These are phyloP conservation scores for Cronartium quercuum DNA, from an alignment of 1,284 basidiomycete species.

Conservation along the genomic window DNA sequence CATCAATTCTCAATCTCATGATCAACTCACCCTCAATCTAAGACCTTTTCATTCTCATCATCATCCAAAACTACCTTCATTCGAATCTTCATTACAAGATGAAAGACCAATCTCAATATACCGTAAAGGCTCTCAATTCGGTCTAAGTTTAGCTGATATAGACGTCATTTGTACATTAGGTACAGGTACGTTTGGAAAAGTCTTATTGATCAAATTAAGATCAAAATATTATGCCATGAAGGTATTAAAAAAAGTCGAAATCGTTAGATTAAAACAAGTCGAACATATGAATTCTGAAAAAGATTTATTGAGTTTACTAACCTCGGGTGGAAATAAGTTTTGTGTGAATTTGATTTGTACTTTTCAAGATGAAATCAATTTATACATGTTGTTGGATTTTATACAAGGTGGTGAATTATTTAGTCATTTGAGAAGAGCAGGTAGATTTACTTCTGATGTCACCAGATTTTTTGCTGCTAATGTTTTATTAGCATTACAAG, in stretches of 20 bases:
- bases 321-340: not conserved
- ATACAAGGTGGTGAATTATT: slow-evolving; percentile 56
- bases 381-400: slow-evolving; percentile 56
- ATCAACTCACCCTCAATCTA: not conserved
- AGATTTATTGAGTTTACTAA: slow-evolving; percentile 50
- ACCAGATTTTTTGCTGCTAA: slow-evolving; percentile 55
- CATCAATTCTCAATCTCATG: not conserved
- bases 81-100: not conserved
- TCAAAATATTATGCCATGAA: slow-evolving; percentile 45
- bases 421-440: slow-evolving; percentile 52
- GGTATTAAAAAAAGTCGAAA: slow-evolving; percentile 55
- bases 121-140: not conserved
- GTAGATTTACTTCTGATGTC: slow-evolving; percentile 54
- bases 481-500: slow-evolving; percentile 54
- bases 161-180: slow-evolving; percentile 7
- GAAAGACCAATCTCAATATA: not conserved
- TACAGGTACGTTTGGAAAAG: slow-evolving; percentile 33
- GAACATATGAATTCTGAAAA: slow-evolving; percentile 58
- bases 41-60: not conserved
- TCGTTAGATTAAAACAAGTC: slow-evolving; percentile 56
- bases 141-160: slow-evolving; percentile 5
- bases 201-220: slow-evolving; percentile 3
- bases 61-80: not conserved
- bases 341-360: slow-evolving; percentile 17
- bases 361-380: slow-evolving; percentile 53